phyloP scores from a whole-genome alignment of 345 rosid genomes.

The Geranium rotundifolium region DNA sequence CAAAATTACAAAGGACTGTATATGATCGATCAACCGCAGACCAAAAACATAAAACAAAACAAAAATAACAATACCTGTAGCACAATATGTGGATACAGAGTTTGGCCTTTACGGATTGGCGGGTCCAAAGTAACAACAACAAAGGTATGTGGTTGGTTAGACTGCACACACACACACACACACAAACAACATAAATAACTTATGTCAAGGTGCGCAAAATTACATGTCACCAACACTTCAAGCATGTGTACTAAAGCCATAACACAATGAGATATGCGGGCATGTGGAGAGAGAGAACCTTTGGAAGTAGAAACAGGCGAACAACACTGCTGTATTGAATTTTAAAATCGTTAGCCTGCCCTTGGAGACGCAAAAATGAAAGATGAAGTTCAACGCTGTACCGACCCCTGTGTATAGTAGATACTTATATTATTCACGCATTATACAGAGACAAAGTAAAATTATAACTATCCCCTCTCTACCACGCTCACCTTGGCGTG shows the following conservation, averaged over 20 bases:
- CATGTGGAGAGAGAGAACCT: conserved; percentile 29
- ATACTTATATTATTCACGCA: conserved; percentile 4
- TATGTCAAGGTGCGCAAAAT: background rate
- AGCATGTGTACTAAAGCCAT: no score
- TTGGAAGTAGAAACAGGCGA: conserved; percentile 91
- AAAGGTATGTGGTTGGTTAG: conserved; percentile 93
- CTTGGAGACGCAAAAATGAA: conserved; percentile 84
- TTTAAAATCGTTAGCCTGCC: conserved; percentile 98
- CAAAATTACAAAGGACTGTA: background rate
- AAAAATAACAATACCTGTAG: conserved; percentile 50
- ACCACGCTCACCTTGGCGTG: conserved; percentile 63
- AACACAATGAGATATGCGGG: no score
- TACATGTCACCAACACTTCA: no score
- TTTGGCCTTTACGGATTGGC: conserved; percentile 95
- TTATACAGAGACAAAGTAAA: no score
- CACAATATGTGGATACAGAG: conserved; percentile 87
- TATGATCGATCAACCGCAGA: background rate
- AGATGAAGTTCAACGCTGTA: conserved; percentile 91
- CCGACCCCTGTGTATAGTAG: conserved; percentile 65
- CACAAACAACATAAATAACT: conserved; percentile 1
- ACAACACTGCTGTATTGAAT: conserved; percentile 97
- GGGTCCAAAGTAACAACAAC: conserved; percentile 94
- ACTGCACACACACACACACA: conserved; percentile 34
- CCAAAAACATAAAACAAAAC: background rate
- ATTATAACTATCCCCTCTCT: background rate